Evolutionary conservation across 1,284 basidiomycete genomes (phyloP), one percentile per base, ranked within the genome.

Genomic region (Heterobasidion occidentale): DNA sequence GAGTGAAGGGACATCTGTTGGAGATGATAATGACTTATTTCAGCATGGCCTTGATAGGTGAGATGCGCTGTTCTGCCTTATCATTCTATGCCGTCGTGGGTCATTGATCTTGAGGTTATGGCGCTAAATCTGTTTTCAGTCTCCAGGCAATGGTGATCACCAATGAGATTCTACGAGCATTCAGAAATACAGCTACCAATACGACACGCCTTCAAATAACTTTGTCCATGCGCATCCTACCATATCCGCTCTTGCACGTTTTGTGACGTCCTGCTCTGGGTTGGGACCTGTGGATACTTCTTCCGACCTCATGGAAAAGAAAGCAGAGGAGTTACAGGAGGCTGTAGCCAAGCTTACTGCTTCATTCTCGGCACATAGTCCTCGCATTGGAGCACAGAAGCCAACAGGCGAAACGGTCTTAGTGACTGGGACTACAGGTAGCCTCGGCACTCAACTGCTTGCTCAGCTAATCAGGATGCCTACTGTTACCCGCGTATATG

Each of bases 41-140:
- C 66, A 72, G 36, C 60, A 63, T 54, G 77, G 77, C 14, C 73
- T 73, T 47, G 76, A 78, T 58, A 77, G 75, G 76, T 75, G 51
- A 27, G 27, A 27, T 27, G 27, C 27, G 27, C 27, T 27, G 27
- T 27, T 27, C 5, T 27, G 27, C 27, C 27, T 27, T 27, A 27
- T 27, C 27, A 27, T 27, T 27, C 27, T 27, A 27, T 27, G 27
- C 27, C 27, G 27, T 27, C 27, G 27, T 44, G 35, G 36, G 19
- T 54, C 36, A 45, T 48, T 45, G 19, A 27, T 51, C 38, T 50
- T 7, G 19, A 27, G 46, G 51, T 12, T n/a, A 27, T 27, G 27
- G 27, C 27, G 27, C 27, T 27, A 27, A 27, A 27, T 27, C 3
- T 27, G 27, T 27, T 27, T 27, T 9, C 3, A 71, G 70, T 56